Evolutionary conservation across 2,329 filamentous ascomycete genomes (phyloP).

Genomic region (Cercospora nicotianae): DNA sequence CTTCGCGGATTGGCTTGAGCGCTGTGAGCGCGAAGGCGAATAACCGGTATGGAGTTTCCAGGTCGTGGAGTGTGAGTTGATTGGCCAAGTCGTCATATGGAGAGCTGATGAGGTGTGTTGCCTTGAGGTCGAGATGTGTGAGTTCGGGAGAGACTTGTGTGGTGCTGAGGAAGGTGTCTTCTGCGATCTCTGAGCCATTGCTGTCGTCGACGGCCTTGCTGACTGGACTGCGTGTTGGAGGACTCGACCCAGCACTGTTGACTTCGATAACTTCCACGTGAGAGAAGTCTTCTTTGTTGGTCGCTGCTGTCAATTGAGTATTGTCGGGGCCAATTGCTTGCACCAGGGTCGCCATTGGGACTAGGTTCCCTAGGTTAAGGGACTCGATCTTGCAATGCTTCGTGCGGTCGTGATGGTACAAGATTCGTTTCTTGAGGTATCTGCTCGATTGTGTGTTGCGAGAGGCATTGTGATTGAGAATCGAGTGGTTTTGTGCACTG

Average conservation of each 20-base stretch:
- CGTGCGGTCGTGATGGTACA: not conserved
- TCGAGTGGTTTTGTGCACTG: not conserved
- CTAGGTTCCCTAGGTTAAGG: not conserved
- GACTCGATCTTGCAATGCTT: not conserved
- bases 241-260: conserved; percentile 2
- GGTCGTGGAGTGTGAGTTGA: conserved; percentile 67
- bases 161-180: not conserved
- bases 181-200: not conserved
- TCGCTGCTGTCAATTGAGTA: not conserved
- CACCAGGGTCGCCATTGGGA: conserved; percentile 1
- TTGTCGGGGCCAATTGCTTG: not conserved
- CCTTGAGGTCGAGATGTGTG: conserved; percentile 16
- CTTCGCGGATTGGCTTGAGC: conserved; percentile 61
- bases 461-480: not conserved
- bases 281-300: not conserved
- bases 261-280: conserved; percentile 4
- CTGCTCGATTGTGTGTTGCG: not conserved
- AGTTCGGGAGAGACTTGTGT: not conserved
- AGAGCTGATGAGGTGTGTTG: conserved; percentile 49
- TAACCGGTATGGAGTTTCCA: conserved; percentile 66
- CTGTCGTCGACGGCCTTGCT: not conserved
- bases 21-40: conserved; percentile 69
- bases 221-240: not conserved
- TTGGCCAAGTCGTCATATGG: conserved; percentile 72
- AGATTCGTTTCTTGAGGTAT: not conserved